These are phyloP conservation scores for Cyclotella atomus DNA, from an alignment of 108 stramenopile genomes.

Conservation along the genomic window DNA sequence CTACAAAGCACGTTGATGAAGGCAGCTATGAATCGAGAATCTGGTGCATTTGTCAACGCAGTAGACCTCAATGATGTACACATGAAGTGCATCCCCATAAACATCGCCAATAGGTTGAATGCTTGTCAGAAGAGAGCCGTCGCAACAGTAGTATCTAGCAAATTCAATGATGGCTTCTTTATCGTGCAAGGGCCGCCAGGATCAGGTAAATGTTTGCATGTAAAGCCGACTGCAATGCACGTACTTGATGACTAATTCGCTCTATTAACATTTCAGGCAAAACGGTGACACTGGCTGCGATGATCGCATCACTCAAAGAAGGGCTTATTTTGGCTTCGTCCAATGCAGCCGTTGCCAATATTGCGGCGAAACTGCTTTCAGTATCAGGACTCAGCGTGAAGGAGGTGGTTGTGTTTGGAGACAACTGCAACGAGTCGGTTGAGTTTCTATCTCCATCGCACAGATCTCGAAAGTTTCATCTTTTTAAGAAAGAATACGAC, in stretches of 20 bases:
- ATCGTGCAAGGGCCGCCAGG: conserved; percentile 11
- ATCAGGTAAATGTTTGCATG: not conserved
- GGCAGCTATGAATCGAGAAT: not conserved
- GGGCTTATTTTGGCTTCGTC: conserved; percentile 1
- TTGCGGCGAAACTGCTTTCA: conserved; percentile 6
- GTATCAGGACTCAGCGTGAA: not conserved
- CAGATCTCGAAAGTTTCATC: not conserved
- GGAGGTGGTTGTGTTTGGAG: conserved; percentile 24
- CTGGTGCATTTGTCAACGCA: conserved; percentile 11
- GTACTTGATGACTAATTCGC: no score
- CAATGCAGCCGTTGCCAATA: conserved; percentile 25
- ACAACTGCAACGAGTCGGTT: conserved; percentile 35
- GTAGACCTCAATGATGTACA: not conserved
- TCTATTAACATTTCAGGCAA: conserved; percentile 6
- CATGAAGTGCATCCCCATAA: not conserved
- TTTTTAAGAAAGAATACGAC: conserved; percentile 9
- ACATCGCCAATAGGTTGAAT: not conserved
- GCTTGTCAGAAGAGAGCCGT: conserved; percentile 4
- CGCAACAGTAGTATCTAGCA: not conserved
- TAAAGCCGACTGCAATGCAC: no score
- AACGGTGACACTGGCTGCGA: conserved; percentile 11
- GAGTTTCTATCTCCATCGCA: conserved; percentile 33
- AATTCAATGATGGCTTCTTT: conserved; percentile 5
- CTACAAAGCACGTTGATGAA: conserved; percentile 8
- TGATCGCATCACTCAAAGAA: conserved; percentile 8